Conservation (phyloP, 2,329 filamentous ascomycete species). For the Fusarium luffae region DNA sequence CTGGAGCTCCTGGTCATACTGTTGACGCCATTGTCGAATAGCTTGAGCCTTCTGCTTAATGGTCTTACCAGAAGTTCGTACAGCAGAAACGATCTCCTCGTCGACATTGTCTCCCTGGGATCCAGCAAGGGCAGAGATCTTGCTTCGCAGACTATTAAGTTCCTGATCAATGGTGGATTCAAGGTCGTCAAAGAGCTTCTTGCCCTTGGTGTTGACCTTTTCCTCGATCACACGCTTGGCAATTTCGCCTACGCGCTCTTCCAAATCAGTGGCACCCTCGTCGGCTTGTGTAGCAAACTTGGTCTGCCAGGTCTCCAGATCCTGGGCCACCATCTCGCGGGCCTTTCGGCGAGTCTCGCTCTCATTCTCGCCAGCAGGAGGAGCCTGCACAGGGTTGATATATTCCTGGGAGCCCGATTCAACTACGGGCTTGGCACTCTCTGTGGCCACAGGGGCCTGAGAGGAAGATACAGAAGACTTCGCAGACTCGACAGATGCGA, state of each 20-base stretch:
- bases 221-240: conserved; percentile 66
- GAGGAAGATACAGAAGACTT: conserved; percentile 47
- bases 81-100: conserved; percentile 57
- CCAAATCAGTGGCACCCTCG: conserved; percentile 80
- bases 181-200: conserved; percentile 74
- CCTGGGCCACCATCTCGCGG: conserved; percentile 76
- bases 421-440: conserved; percentile 33
- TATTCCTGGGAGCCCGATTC: conserved; percentile 43
- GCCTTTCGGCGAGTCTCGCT: conserved; percentile 67
- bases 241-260: conserved; percentile 72
- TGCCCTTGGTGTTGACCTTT: conserved; percentile 73
- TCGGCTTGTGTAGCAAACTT: conserved; percentile 89
- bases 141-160: conserved; percentile 72
- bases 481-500: conserved; percentile 18
- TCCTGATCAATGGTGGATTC: conserved; percentile 74
- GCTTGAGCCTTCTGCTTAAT: conserved; percentile 83
- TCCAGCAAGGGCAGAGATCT: conserved; percentile 72
- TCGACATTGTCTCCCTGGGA: conserved; percentile 58
- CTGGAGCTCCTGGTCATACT: conserved; percentile 76
- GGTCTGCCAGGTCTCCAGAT: conserved; percentile 86
- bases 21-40: conserved; percentile 79
- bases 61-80: conserved; percentile 74
- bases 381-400: conserved; percentile 55
- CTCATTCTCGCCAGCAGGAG: conserved; percentile 59
- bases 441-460: conserved; percentile 24